These are phyloP conservation scores for Chlorella sp. DNA, from an alignment of 139 green algal genomes.

Conservation along the genomic window DNA sequence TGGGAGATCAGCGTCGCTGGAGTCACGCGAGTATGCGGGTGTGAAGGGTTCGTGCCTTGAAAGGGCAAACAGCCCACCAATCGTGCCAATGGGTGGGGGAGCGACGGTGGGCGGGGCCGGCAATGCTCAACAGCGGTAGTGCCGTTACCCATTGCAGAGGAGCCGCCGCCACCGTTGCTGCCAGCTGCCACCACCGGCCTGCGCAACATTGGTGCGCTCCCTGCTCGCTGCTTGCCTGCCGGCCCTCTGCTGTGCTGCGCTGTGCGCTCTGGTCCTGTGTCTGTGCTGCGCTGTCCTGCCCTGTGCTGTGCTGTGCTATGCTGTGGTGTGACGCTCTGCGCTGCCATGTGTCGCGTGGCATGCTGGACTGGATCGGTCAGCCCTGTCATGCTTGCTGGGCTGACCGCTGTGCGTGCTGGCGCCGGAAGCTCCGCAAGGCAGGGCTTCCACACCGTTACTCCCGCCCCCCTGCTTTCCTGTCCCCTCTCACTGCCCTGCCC, in stretches of 20 bases:
- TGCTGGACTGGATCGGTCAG: not conserved
- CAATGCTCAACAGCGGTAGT: too few relatives aligned
- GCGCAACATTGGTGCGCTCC: constrained; percentile 42
- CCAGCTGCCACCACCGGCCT: constrained; percentile 29
- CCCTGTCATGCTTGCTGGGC: not conserved
- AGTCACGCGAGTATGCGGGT: too few relatives aligned
- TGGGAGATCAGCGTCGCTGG: too few relatives aligned
- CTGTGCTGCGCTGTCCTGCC: not conserved
- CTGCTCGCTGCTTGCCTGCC: not conserved
- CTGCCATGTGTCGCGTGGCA: too few relatives aligned
- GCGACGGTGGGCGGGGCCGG: too few relatives aligned
- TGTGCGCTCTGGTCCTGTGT: too few relatives aligned
- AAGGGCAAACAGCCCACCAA: too few relatives aligned
- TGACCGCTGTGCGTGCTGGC: not conserved
- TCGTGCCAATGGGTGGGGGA: too few relatives aligned
- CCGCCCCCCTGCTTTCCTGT: not conserved
- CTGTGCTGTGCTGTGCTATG: not conserved
- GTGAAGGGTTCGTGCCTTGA: too few relatives aligned
- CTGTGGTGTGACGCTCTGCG: too few relatives aligned
- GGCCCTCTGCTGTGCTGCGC: too few relatives aligned
- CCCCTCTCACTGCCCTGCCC: not conserved
- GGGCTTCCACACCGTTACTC: not conserved
- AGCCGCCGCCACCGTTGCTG: constrained; percentile 16
- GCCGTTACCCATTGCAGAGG: not conserved
- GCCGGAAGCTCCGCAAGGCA: not conserved